Evolutionary conservation across 768 basidiomycete genomes (phyloP), one percentile per base, ranked within the genome.

Genomic region (Pleurotus djamor): DNA sequence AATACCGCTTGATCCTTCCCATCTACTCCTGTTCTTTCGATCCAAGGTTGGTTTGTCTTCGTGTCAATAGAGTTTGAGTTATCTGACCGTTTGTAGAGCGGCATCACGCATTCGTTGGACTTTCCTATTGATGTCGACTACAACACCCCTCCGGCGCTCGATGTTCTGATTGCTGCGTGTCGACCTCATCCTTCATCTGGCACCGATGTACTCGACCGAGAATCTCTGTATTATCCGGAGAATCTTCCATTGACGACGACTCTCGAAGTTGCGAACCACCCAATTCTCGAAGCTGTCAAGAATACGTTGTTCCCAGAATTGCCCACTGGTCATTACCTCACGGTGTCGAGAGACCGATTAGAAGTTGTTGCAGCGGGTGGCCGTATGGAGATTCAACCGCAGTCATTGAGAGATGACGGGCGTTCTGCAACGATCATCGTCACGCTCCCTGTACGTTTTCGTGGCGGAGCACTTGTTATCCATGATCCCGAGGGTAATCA

Each of bases 121-220:
- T 92, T 92, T 67, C 91, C 91, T 4, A 83, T 93, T 60, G 88
- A 92, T 65, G 80, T 89, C 48, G 86, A 87, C 63, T 84, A 88
- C 65, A 85, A 84, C 68, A 81, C 85, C 13, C 89, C 91, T 13
- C 89, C 90, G 1, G 85, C 91, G 13, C 80, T 92, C 59, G 89
- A 92, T 64, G 88, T 90, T 52, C 80, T 93, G 66, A 83, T 92
- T 63, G 85, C 85, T 4, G 82, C 90, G 14, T 92, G 89, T 71
- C 78, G 83, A 65, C 87, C 87, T 4, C 83, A 88, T 64, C 82
- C 83, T 57, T 80, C 79, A 1, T 76, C 82, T 16, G 82, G 80
- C 1, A 72, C 76, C 41, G 80, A 83, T 62, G 76, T 74, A 32
- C 86, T 83, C 65, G 83, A 85, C 59, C 81, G 79, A 61, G 88